Base-by-base conservation (phyloP, 208 protist species). In the Naegleria gruberi region DNA sequence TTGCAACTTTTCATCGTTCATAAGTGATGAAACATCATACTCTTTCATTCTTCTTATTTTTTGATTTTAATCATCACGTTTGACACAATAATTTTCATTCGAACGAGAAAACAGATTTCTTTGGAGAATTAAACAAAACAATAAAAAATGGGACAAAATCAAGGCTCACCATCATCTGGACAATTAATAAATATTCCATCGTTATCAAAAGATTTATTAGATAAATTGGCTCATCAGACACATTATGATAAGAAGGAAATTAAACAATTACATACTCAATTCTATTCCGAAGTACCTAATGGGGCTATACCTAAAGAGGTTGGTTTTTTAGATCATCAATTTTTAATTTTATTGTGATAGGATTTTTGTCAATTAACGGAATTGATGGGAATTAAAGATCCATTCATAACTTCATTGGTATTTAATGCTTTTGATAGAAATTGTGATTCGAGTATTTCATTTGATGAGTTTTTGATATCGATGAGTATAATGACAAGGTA, bases 381-480 rank as follows among this genome's bases (percentile, higher is more conserved):
- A 23, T 40, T 90, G 23, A 90, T 90, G 87, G 87, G 87, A 57
- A 90, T 90, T 26, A 82, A 84, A 55, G 87, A 90, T 74, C 46
- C 6, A 55, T 90, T 90, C 55, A 90, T 90, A 40, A 57, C 81
- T 23, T 30, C 23, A 1, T 51, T 90, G 12, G 87, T 90, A 37
- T 90, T 90, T 41, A 85, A 82, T 55, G 41, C 43, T 17, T 90
- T 90, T 84, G 87, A 90, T 40, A 82, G n/a, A 55, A 73, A 90
- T 42, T 17, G n/a, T 41, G 87, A 90, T 40, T 46, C 34, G 40
- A 46, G n/a, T 41, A 90, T 90, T 26, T 26, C 10, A 7, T 90
- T 90, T 84, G 81, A 82, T 15, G 87, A 90, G 15, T 82, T 90
- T 90, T 37, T 90, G 0, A 12, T n/a, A 41, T 8, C n/a, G 40